Conservation (phyloP, 2,329 filamentous ascomycete genomes). For the Nigrospora osmanthi region DNA sequence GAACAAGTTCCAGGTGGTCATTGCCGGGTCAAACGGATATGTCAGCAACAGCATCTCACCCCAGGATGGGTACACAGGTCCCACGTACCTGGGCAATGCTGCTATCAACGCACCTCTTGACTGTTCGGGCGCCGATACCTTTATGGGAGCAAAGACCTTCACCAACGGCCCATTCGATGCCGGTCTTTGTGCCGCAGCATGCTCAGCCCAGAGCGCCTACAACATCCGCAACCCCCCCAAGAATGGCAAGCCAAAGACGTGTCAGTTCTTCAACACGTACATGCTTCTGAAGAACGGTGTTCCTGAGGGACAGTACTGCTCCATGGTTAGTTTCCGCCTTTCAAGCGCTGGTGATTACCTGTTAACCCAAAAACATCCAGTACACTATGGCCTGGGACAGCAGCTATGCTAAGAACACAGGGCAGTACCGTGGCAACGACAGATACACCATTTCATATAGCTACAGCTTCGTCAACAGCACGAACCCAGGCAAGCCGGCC, state of each 20-base stretch:
- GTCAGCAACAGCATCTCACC: not conserved
- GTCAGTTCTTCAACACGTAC: constrained; percentile 15
- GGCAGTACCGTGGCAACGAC: not conserved
- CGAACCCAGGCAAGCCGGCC: not conserved
- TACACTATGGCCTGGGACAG: not conserved
- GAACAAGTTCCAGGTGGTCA: constrained; percentile 5
- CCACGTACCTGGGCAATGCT: constrained; percentile 6
- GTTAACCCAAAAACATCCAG: not conserved
- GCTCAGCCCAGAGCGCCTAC: constrained; percentile 18
- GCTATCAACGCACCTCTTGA: constrained; percentile 10
- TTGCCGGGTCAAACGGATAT: constrained; percentile 9
- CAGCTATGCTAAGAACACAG: constrained; percentile 1
- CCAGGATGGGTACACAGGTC: not conserved
- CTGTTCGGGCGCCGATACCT: constrained; percentile 8
- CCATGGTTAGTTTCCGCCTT: constrained; percentile 1
- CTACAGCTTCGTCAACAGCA: not conserved
- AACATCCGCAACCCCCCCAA: constrained; percentile 13
- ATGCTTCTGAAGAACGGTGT: constrained; percentile 20
- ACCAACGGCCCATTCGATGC: constrained; percentile 15
- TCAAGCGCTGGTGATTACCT: too few relatives aligned
- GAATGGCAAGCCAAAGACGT: constrained; percentile 14
- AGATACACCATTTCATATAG: constrained; percentile 1
- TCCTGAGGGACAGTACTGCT: constrained; percentile 14
- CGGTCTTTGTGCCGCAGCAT: constrained; percentile 19
- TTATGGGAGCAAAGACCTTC: constrained; percentile 16